Conservation (phyloP, 805 yeast species). For the Kregervanrija delftensis region DNA sequence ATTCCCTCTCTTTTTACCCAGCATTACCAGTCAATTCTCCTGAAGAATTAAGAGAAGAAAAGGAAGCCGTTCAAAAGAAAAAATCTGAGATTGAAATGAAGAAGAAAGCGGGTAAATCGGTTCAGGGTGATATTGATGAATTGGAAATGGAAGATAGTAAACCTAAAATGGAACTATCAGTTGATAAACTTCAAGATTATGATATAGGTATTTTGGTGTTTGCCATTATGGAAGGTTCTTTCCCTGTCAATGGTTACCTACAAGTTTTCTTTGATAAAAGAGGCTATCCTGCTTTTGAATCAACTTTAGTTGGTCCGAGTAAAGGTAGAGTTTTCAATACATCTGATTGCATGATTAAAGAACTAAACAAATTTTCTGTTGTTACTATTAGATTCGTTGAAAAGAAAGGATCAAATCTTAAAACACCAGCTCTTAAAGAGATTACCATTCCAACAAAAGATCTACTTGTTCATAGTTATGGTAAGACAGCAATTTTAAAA, state of each 20-base stretch:
- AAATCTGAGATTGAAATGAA: conserved; percentile 24
- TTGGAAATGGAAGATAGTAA: conserved; percentile 26
- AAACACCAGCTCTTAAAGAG: conserved; percentile 54
- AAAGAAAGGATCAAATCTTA: conserved; percentile 46
- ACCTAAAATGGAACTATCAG: conserved; percentile 43
- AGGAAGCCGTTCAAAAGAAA: conserved; percentile 24
- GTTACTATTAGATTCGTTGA: conserved; percentile 56
- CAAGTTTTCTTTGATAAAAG: conserved; percentile 74
- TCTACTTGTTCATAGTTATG: conserved; percentile 58
- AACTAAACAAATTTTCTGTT: conserved; percentile 61
- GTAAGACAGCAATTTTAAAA: conserved; percentile 49
- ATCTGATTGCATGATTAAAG: conserved; percentile 72
- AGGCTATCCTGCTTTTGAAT: conserved; percentile 56
- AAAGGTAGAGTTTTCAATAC: conserved; percentile 33
- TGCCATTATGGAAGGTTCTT: conserved; percentile 53
- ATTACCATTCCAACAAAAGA: conserved; percentile 59
- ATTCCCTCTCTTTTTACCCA: conserved; percentile 79
- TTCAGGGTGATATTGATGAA: conserved; percentile 23
- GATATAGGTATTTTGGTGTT: conserved; percentile 73
- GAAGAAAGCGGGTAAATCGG: conserved; percentile 17
- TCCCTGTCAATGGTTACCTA: conserved; percentile 53
- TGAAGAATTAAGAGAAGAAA: conserved; percentile 57
- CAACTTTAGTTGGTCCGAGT: conserved; percentile 46
- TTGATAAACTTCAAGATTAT: conserved; percentile 50
- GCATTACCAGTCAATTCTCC: conserved; percentile 70